Evolutionary conservation across 2,329 filamentous ascomycete genomes (phyloP).

Genomic region (Paracoccidioides lutzii): DNA sequence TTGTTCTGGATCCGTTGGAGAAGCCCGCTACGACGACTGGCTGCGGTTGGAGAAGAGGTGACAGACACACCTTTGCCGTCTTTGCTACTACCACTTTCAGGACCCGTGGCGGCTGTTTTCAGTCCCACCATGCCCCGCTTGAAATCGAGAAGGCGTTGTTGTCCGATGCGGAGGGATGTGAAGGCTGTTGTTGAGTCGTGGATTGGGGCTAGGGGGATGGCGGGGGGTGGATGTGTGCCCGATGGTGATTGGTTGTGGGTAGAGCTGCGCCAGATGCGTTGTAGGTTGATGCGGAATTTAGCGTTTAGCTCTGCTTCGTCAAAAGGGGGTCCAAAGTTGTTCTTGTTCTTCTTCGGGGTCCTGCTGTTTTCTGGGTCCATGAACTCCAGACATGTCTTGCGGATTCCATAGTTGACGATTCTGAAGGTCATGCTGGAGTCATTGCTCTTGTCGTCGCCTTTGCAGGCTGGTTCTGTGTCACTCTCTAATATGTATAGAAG

Average conservation of each 20-base stretch:
- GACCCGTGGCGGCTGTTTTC: slow-evolving; percentile 18
- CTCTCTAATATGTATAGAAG: slow-evolving; percentile 44
- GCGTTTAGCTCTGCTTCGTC: slow-evolving; percentile 38
- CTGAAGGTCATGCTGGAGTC: slow-evolving; percentile 17
- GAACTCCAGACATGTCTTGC: slow-evolving; percentile 27
- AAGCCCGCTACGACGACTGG: slow-evolving; percentile 44
- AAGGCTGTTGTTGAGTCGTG: slow-evolving; percentile 26
- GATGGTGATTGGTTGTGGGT: slow-evolving; percentile 21
- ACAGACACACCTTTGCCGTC: too few relatives aligned
- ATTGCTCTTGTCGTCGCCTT: not conserved
- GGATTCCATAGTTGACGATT: slow-evolving; percentile 30
- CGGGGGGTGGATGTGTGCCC: slow-evolving; percentile 19
- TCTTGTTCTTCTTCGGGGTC: slow-evolving; percentile 4
- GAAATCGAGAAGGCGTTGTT: slow-evolving; percentile 29
- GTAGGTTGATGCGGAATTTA: slow-evolving; percentile 38
- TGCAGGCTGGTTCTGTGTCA: slow-evolving; percentile 1
- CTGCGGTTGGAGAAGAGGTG: slow-evolving; percentile 1
- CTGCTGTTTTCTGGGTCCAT: slow-evolving; percentile 2
- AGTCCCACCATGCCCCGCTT: slow-evolving; percentile 26
- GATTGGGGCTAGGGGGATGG: slow-evolving; percentile 23
- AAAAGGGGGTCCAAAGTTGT: slow-evolving; percentile 14
- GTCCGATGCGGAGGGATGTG: slow-evolving; percentile 26
- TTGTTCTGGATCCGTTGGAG: slow-evolving; percentile 66
- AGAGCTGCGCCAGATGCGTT: slow-evolving; percentile 33
- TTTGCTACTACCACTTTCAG: not conserved